Evolutionary conservation across 2,329 filamentous ascomycete species (phyloP), one percentile per base, ranked within the genome.

Genomic region (Pseudogymnoascus pannorum): DNA sequence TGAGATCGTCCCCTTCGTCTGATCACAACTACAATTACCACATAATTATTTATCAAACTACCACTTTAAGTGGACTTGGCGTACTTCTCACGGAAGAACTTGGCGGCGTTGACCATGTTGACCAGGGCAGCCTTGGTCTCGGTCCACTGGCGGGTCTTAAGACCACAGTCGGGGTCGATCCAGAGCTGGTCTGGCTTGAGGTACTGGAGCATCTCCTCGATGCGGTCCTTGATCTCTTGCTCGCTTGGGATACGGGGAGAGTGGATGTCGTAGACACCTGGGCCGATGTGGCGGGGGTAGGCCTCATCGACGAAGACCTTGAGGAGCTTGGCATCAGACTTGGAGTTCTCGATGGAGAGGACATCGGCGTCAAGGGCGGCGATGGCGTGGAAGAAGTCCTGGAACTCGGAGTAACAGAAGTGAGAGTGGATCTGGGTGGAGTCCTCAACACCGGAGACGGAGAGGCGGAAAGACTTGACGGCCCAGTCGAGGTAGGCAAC

Each of bases 321-420:
- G 75, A 99, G 89, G 70, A 99, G 88, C 89, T 99, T 99, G 75
- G 94, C 94, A 74, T 99, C 94, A 72, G 91, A 96, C 89, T 99
- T 99, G 89, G 90, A 95, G 91, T 99, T 99, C 88, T 99, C 94
- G 72, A 99, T 99, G 75, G 91, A 96, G 73, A 99, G 87, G 66
- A 99, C 94, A 79, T 99, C 94, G 66, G 94, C 93, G 76, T 99
- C 94, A 67, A 99, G 88, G 65, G 94, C 93, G 68, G 94, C 91
- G 72, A 99, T 99, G 80, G 94, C 94, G 81, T 97, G 91, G 92
- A 99, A 99, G 86, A 99, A 99, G 84, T 99, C 94, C 82, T 99
- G 94, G 91, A 99, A 99, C 85, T 99, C 94, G 60, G 94, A 97
- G 88, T 99, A 99, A 80, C 94, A 99, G 90, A 99, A 99, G 85